Evolutionary conservation across 2,329 filamentous ascomycete genomes (phyloP), one percentile per base, ranked within the genome.

Genomic region (Pseudogymnoascus sp.): DNA sequence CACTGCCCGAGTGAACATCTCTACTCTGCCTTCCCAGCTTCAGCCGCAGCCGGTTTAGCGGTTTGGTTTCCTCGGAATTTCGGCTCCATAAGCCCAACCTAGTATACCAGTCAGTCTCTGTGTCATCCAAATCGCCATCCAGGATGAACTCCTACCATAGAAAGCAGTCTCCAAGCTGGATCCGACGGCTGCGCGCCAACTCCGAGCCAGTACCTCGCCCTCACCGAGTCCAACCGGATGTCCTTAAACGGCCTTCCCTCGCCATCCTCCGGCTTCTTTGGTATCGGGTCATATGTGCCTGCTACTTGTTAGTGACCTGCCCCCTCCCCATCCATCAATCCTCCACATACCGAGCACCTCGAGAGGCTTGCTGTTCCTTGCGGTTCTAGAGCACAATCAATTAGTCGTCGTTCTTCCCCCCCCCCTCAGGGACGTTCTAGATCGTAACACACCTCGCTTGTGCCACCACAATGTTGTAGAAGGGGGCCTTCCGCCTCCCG

Each of bases 381-480:
- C 92, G 39, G 91, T 90, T 65, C 90, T 95, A 67, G 33, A 30
- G 26, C 45, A 52, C 23, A 18, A 26, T 37, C n/a, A 52, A 41
- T 37, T 57, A 41, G 19, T 23, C 35, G 37, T 21, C n/a, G n/a
- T 13, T 15, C 45, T 15, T 26, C 15, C 18, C 21, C 38, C 12
- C 45, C 26, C 45, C 15, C 18, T 23, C 38, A 48, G 34, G 34
- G 13, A 28, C 26, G 39, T 45, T 8, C 52, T 39, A 35, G 55
- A 37, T 57, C 58, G 28, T n/a, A n/a, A 64, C 79, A 65, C 82
- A 95, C 89, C 92, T 86, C 52, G 92, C 92, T 70, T 97, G 92
- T 13, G 91, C 83, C 65, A 99, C 89, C 66, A 97, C 90, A 65
- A 99, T 96, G 77, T 99, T 99, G 81, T 96, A 99, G 68, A 96